Evolutionary conservation across 768 basidiomycete species (phyloP).

Genomic region (Xerocomellus amylosporus): DNA sequence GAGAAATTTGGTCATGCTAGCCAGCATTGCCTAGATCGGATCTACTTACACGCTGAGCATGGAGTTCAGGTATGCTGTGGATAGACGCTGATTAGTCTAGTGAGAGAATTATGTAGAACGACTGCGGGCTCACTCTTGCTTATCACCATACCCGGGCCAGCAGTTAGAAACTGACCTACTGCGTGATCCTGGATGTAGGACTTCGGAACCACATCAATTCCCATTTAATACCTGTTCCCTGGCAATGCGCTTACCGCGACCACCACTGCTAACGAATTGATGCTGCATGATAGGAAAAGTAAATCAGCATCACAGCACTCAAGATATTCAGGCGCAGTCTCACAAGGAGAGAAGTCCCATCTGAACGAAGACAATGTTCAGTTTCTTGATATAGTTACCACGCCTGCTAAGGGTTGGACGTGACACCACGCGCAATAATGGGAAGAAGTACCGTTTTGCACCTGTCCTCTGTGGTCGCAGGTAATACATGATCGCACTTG

Average conservation of each 20-base stretch:
- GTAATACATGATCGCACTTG: too few relatives aligned
- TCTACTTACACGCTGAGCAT: slow-evolving; percentile 24
- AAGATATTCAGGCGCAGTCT: not conserved
- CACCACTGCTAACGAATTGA: slow-evolving; percentile 9
- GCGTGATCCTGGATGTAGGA: slow-evolving; percentile 12
- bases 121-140: slow-evolving; percentile 14
- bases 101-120: not conserved
- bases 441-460: slow-evolving; percentile 8
- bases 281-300: not conserved
- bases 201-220: slow-evolving; percentile 7
- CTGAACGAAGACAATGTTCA: slow-evolving; percentile 17
- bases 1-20: not conserved
- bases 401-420: not conserved
- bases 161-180: not conserved
- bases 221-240: not conserved
- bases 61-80: slow-evolving; percentile 24
- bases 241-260: slow-evolving; percentile 7
- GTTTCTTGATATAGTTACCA: slow-evolving; percentile 8
- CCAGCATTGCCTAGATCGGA: not conserved
- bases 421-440: not conserved
- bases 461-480: slow-evolving; percentile 8
- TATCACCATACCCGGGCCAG: slow-evolving; percentile 13
- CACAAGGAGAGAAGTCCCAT: slow-evolving; percentile 21
- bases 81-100: not conserved
- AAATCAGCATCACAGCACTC: not conserved